Evolutionary conservation across 1,284 basidiomycete genomes (phyloP).

Genomic region (Apiotrichum gracile): DNA sequence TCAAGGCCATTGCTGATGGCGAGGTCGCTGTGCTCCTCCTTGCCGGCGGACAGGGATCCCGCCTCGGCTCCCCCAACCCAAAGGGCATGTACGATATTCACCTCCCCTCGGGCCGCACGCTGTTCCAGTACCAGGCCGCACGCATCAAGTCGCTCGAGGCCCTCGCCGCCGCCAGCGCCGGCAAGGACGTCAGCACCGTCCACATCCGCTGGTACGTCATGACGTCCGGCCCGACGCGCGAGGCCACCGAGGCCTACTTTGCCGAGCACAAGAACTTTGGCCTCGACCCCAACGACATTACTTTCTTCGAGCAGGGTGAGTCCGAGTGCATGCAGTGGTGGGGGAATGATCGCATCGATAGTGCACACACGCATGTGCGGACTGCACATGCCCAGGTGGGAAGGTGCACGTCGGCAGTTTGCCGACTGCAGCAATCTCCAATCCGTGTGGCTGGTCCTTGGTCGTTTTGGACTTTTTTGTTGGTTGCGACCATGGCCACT

Average conservation of each 20-base stretch:
- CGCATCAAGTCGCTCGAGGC: conserved; percentile 77
- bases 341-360: no score
- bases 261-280: conserved; percentile 75
- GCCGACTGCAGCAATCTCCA: no score
- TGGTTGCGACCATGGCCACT: no score
- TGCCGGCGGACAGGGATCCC: conserved; percentile 96
- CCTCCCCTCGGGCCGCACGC: conserved; percentile 81
- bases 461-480: no score
- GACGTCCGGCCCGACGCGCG: conserved; percentile 93
- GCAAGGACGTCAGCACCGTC: conserved; percentile 54
- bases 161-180: conserved; percentile 59
- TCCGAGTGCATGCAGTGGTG: not conserved
- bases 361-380: not conserved
- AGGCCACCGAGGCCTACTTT: conserved; percentile 83
- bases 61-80: conserved; percentile 83
- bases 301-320: conserved; percentile 96
- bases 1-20: conserved; percentile 72
- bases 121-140: conserved; percentile 97
- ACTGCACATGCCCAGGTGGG: no score
- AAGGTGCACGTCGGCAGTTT: not conserved
- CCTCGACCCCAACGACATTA: conserved; percentile 68
- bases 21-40: conserved; percentile 90
- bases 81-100: conserved; percentile 99
- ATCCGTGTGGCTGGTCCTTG: not conserved
- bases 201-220: conserved; percentile 95